Base-by-base conservation (phyloP, 805 yeast species). In the Cephaloascus fragrans region DNA sequence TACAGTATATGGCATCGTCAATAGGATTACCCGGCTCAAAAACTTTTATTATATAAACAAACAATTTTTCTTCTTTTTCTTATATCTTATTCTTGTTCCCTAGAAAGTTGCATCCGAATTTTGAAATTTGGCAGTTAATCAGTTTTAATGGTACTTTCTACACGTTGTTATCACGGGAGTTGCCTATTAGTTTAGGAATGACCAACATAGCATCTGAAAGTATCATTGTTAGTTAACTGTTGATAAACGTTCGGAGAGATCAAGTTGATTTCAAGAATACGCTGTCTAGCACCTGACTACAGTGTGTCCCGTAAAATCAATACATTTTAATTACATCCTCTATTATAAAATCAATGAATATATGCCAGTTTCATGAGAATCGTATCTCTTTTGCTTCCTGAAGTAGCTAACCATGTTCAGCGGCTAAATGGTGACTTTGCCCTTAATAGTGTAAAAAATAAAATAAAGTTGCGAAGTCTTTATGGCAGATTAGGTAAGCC, bases 121-220 rank as follows among this genome's bases (percentile, higher is more conserved):
- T 36, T 41, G 35, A 38, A 41, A 46, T 54, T 49, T 50, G 57
- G 52, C 56, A 41, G 41, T 41, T 48, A 39, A 39, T 38, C 42
- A 49, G 57, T 8, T n/a, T 44, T 37, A 34, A 34, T 41, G 26
- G 40, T 40, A 32, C 18, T 32, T 36, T 29, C 38, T 38, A 37
- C 26, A 37, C 39, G 29, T 26, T 40, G 40, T 41, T 26, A 37
- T 26, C 36, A 39, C 37, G 32, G 41, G 40, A 37, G 47, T 52
- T 57, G 62, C 63, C 61, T 54, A 57, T 59, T 59, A 39, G 49
- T 40, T 58, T 57, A 56, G 59, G 62, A 56, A 47, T 41, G 26
- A 16, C 37, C 37, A 35, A 32, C 38, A 36, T 41, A 37, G 41
- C 34, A 34, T 32, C 33, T 38, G 35, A 35, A 19, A 23, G 19